A percentile compares a stretch with the other conserved stretches of the same genome.
These are phyloP conservation scores for Amphirosellinia nigrospora DNA, from an alignment of 495 filamentous ascomycete genomes.

Conservation along the genomic window DNA sequence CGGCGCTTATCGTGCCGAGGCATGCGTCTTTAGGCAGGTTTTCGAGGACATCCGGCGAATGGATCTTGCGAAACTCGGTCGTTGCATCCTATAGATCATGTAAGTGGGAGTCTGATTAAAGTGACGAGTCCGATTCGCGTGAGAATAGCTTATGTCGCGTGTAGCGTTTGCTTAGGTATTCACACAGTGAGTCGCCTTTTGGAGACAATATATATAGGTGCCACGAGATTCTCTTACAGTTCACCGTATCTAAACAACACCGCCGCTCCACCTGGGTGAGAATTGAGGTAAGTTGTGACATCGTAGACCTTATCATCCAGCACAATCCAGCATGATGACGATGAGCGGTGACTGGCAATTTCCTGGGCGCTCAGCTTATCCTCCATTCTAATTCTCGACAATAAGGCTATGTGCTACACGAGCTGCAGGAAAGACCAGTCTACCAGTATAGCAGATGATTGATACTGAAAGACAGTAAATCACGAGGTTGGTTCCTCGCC, in stretches of 20 bases:
- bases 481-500: background rate
- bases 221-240: slow-evolving; percentile 23
- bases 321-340: slow-evolving; percentile 72
- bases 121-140: background rate
- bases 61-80: slow-evolving; percentile 71
- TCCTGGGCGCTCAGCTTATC: slow-evolving; percentile 36
- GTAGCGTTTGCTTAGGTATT: background rate
- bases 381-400: slow-evolving; percentile 19
- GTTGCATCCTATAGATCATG: slow-evolving; percentile 64
- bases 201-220: background rate
- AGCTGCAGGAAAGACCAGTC: background rate
- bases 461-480: background rate
- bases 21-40: slow-evolving; percentile 68
- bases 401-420: background rate
- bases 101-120: background rate
- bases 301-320: slow-evolving; percentile 77
- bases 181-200: background rate
- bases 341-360: slow-evolving; percentile 68
- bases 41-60: slow-evolving; percentile 63
- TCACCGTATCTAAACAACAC: slow-evolving; percentile 70
- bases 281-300: slow-evolving; percentile 71
- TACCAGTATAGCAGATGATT: background rate
- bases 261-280: slow-evolving; percentile 72
- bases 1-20: slow-evolving; percentile 72
- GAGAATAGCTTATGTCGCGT: background rate